A percentile compares a stretch with the other conserved stretches of the same genome.
Evolutionary conservation across 768 basidiomycete species (phyloP).

Genomic region (Hydnomerulius pinastri): DNA sequence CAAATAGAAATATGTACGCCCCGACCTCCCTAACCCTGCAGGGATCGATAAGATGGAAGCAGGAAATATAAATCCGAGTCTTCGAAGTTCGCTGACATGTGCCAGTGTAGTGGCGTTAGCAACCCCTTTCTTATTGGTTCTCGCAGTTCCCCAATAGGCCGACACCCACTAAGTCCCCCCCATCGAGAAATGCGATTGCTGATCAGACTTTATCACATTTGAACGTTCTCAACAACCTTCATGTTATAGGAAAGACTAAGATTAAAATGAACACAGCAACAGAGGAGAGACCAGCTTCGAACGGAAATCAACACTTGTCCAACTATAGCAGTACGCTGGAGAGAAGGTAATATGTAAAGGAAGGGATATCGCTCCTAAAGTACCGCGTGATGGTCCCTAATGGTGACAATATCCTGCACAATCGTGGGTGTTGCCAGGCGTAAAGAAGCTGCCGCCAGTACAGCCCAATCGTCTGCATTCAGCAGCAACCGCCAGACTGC

Average conservation of each 20-base stretch:
- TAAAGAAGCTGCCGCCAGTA: constrained; percentile 17
- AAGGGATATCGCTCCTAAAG: constrained; percentile 34
- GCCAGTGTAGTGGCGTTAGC: too few relatives aligned
- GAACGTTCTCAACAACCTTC: background rate
- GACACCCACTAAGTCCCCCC: too few relatives aligned
- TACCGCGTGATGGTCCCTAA: constrained; percentile 26
- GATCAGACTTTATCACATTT: background rate
- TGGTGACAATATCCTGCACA: constrained; percentile 27
- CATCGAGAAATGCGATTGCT: background rate
- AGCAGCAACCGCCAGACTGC: constrained; percentile 79
- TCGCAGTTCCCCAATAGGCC: too few relatives aligned
- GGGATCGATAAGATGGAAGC: constrained; percentile 28
- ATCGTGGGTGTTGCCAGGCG: constrained; percentile 16
- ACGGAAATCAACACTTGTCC: constrained; percentile 2
- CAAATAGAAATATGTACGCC: background rate
- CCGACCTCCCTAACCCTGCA: background rate
- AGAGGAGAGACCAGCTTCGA: constrained; percentile 7
- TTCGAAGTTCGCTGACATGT: too few relatives aligned
- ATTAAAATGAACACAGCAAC: constrained; percentile 26
- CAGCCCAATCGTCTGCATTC: constrained; percentile 31
- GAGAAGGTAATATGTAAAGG: constrained; percentile 35
- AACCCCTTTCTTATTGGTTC: too few relatives aligned
- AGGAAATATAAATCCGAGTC: too few relatives aligned
- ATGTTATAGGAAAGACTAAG: constrained; percentile 11
- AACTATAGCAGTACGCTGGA: constrained; percentile 17